A percentile compares a stretch with the other conserved stretches of the same genome.
Evolutionary conservation across 306 rosid genomes (phyloP).

Genomic region (Pachyrhizus erosus): DNA sequence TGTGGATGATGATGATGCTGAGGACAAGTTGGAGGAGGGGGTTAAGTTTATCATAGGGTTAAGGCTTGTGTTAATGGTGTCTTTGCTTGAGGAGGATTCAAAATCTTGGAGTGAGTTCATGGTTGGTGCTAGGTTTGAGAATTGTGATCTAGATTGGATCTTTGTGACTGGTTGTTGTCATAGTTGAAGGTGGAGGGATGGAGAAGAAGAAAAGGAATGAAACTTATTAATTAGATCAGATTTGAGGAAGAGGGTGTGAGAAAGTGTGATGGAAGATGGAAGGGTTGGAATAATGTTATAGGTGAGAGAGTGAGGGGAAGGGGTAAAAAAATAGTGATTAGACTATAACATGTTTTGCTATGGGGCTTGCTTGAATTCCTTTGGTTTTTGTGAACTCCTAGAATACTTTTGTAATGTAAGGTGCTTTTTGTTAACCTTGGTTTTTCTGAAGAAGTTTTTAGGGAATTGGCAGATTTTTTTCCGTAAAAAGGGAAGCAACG

Average conservation of each 20-base stretch:
- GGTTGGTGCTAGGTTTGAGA: no score
- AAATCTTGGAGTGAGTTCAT: conserved; percentile 69
- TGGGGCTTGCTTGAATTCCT: conserved; percentile 44
- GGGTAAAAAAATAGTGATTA: conserved; percentile 55
- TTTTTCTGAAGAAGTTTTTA: conserved; percentile 28
- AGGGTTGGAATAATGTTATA: conserved; percentile 39
- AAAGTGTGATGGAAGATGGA: conserved; percentile 13
- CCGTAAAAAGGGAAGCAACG: conserved; percentile 48
- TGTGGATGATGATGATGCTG: neutral
- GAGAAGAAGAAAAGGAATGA: neutral
- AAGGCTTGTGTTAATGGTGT: neutral
- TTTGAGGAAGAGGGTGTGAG: conserved; percentile 12
- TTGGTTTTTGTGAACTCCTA: conserved; percentile 57
- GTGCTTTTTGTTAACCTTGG: conserved; percentile 33
- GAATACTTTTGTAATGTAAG: conserved; percentile 27
- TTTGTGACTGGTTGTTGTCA: neutral
- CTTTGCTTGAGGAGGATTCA: conserved; percentile 46
- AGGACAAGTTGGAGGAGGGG: neutral
- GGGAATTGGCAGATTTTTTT: conserved; percentile 43
- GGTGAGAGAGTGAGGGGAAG: neutral
- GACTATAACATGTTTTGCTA: conserved; percentile 9
- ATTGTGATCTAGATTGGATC: conserved; percentile 40
- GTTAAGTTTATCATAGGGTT: neutral
- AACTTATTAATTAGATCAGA: neutral
- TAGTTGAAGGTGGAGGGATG: no score